Base-by-base conservation (phyloP, 2,329 filamentous ascomycete genomes). In the Xylaria sp. region DNA sequence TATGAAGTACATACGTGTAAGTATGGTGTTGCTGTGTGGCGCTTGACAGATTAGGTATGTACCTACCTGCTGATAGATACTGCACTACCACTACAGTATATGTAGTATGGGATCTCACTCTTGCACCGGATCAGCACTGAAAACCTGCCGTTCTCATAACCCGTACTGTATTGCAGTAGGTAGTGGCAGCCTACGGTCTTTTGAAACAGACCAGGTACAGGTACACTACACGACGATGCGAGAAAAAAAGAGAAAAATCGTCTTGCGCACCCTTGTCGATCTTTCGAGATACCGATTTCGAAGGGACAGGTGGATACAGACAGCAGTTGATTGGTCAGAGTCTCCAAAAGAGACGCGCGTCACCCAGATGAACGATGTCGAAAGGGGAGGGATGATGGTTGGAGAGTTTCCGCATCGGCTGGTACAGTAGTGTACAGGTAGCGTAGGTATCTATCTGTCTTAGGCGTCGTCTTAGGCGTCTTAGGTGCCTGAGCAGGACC, bases 261-360 rank as follows among this genome's bases (percentile, higher is more conserved):
- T 60, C 46, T 54, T 65, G 55, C 62, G 39, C 33, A 59, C 43
- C 54, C 41, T 64, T 6, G 39, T 20, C 31, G 25, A 31, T 20
- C 43, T 57, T 56, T 66, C 62, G 56, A 56, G 56, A 64, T 65
- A 48, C 56, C 56, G 56, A 61, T 62, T 25, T 46, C n/a, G 28
- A 31, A 51, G 57, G 54, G 63, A 65, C 58, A 68, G 69, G 55
- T 48, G 62, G 68, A 54, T 66, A 67, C 8, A n/a, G 41, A 39
- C 31, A 2, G 15, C 68, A 1, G 41, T 36, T 74, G 75, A 77
- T 77, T 77, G 75, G 75, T 15, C 36, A 18, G 39, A 55, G 15
- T 15, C 49, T 41, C 41, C 18, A 58, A 57, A 68, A 64, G 66
- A 77, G 75, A 77, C 75, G 75, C 75, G 75, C 75, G 75, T 77